Conservation (phyloP, 805 yeast species). For the Zygotorulaspora danielsina region DNA sequence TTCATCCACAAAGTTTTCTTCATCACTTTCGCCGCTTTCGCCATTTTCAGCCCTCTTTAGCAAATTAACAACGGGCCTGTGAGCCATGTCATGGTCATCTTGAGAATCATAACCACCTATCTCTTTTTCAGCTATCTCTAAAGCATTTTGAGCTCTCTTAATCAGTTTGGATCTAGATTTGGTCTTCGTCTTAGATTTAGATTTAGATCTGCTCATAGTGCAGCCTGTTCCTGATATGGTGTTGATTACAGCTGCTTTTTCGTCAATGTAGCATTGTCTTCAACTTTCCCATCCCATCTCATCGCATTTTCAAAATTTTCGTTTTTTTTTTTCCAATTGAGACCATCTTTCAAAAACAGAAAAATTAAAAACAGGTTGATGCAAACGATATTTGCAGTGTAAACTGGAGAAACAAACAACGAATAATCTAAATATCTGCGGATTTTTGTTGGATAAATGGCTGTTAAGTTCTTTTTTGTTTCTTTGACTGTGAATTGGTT, state of each 20-base stretch:
- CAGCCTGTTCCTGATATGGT: no score
- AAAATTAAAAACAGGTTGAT: no score
- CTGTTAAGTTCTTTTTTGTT: neutral
- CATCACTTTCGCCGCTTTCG: constrained; percentile 28
- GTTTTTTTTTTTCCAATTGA: neutral
- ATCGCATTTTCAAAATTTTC: constrained; percentile 14
- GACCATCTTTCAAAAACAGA: neutral
- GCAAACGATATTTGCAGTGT: no score
- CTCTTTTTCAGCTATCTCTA: constrained; percentile 46
- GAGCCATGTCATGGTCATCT: constrained; percentile 28
- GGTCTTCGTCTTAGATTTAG: constrained; percentile 23
- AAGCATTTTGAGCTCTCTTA: constrained; percentile 46
- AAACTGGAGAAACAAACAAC: no score
- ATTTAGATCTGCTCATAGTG: neutral
- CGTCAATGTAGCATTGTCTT: no score
- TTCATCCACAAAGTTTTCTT: constrained; percentile 49
- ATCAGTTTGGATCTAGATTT: constrained; percentile 29
- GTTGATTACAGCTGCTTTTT: no score
- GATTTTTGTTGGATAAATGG: neutral
- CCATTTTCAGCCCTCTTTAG: constrained; percentile 27
- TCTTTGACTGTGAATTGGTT: no score
- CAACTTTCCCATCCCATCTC: no score
- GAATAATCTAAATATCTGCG: neutral
- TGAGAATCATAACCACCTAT: constrained; percentile 32
- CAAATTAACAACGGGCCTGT: constrained; percentile 40